Evolutionary conservation across 2,329 filamentous ascomycete genomes (phyloP), one percentile per base, ranked within the genome.

Genomic region (Penicillium italicum): DNA sequence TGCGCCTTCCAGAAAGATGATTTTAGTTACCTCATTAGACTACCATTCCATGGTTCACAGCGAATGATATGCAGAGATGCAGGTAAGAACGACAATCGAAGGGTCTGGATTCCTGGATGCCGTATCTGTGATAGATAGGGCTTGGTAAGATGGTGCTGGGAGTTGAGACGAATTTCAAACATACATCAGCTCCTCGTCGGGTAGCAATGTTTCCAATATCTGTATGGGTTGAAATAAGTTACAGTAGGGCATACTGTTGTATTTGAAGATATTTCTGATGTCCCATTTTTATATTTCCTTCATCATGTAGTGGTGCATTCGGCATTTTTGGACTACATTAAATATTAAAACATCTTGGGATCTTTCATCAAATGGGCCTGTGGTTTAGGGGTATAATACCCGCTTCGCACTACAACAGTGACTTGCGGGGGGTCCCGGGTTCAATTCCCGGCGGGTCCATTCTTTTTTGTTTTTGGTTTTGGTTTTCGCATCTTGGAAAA

Each of bases 391-490:
- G 53, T 56, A 56, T 56, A 53, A 56, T 56, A 50, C 53, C 47
- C 53, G 53, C 53, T 56, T 56, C 55, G 53, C 53, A 56, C 37
- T 50, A 33, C 16, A 24, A 30, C 14, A 37, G 33, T 47, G 42
- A 47, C 33, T 38, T 58, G 56, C 56, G 53, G 55, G 56, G 55
- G 56, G 56, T 58, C 56, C 56, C 53, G 53, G 56, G 56, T 58
- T 58, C 56, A 53, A 58, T 58, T 58, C 56, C 56, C 53, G 53
- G 56, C 49, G 55, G 44, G 55, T 56, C 53, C 53, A 56, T 41
- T 24, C 18, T 22, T 56, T 56, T 47, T 56, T 28, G 5, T 5
- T 28, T 28, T 28, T 28, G 24, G 24, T 6, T 4, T 26, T 26
- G 4, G 24, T 26, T 26, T 26, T 26, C 6, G 4, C 6, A 16